Base-by-base conservation (phyloP, 805 yeast species). In the Grigorovia transvaalensis region DNA sequence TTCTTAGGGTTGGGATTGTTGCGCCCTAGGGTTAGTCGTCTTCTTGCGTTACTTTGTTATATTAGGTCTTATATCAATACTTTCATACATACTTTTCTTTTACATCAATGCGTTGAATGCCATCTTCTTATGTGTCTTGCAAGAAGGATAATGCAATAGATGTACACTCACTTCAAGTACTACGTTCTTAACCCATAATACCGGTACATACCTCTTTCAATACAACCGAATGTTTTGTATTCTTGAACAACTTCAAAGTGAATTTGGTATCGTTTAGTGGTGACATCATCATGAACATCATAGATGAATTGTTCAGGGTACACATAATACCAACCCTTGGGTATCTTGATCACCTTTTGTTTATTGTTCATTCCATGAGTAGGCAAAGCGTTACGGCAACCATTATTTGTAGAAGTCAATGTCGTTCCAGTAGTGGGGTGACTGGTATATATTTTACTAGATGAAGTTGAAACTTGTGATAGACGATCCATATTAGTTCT, bases 201-300 rank as follows among this genome's bases (percentile, higher is more conserved):
- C 53, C 74, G 67, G 51, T 72, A 72, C 62, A 72, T 72, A 11
- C 76, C 76, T 43, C 76, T 64, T 56, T 72, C 76, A n/a, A 69
- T 59, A 46, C 71, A 69, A 2, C 75, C 76, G 60, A 70, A 71
- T 11, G 67, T 65, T 27, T 67, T 67, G 58, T 71, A 72, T 45
- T 71, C 71, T 48, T 67, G 62, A 6, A 64, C 63, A 42, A 67
- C 52, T 44, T 63, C 60, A 30, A 64, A 56, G 53, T 65, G 68
- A 13, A 58, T 48, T 15, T 62, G 59, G 49, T 64, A 64, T 38
- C 60, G 52, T 50, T 55, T 47, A 9, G 65, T 58, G 8, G 61
- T 65, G 13, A 59, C 57, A 8, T 60, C 53, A n/a, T 60, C 63
- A 7, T 57, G 51, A 4, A 57, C 57, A 46, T 65, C 63, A 45